Base-by-base conservation (phyloP, 2,329 filamentous ascomycete species). In the Fonsecaea monophora region DNA sequence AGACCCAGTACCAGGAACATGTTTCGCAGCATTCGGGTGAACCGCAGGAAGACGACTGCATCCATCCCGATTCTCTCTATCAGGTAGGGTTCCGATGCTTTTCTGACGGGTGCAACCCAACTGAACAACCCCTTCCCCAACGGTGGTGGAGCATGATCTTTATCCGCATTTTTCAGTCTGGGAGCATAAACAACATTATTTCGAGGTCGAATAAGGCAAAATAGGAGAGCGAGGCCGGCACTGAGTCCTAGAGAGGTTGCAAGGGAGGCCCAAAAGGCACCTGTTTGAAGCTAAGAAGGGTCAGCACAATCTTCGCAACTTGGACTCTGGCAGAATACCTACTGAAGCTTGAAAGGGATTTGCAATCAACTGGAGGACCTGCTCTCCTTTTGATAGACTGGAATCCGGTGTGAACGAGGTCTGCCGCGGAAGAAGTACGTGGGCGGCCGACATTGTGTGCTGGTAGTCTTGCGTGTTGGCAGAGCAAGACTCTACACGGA, bases 181-280 rank as follows among this genome's bases (percentile, higher is more conserved):
- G 95, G 95, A 3, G 95, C 94, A 80, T 99, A 99, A 56, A 99
- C 92, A 73, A 94, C 87, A 64, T 90, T 90, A 78, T 98, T 94
- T 79, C 94, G 93, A 4, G 95, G 95, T 68, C 95, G 91, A 63
- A 98, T 84, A 73, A 97, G 82, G 69, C 92, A 97, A 84, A 98
- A 99, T 71, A 89, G 80, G 66, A 96, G 77, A 69, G 92, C 89
- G 73, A 97, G 89, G 72, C 89, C 83, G 69, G 86, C 75, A 8
- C 92, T 92, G 75, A 95, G 82, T 63, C 87, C 90, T 53, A 97
- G 76, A 2, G 94, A 96, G 25, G 91, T 92, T 70, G 84, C 91
- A 53, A 98, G 81, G 57, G 94, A 92, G 66, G 92, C 90, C 79
- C 89, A 88, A 67, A 97, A 84, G 53, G 93, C 90, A 65, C 85